A percentile compares a stretch with the other conserved stretches of the same genome.
These are phyloP conservation scores for Plasmodium adleri DNA, from an alignment of 169 alveolate species.

Conservation along the genomic window DNA sequence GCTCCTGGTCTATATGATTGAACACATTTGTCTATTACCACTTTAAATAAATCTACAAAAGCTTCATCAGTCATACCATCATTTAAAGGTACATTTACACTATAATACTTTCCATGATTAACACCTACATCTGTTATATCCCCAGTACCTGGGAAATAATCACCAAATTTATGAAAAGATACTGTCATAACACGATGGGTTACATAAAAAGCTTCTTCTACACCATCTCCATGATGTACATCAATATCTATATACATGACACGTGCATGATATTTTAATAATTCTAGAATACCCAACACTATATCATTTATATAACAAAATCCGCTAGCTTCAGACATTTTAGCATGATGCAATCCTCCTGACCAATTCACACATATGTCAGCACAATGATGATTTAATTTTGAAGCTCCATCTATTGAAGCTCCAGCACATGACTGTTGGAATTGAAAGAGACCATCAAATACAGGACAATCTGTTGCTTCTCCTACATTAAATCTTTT, in stretches of 20 bases:
- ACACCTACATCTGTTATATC: conserved; percentile 97
- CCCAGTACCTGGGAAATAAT: conserved; percentile 99
- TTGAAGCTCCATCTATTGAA: conserved; percentile 96
- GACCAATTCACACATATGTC: conserved; percentile 98
- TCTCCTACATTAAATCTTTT: conserved; percentile 95
- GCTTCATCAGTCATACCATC: conserved; percentile 98
- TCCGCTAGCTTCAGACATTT: conserved; percentile 98
- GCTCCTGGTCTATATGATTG: conserved; percentile 98
- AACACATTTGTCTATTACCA: conserved; percentile 94
- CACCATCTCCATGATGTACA: conserved; percentile 99
- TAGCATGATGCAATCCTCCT: conserved; percentile 99
- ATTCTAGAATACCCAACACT: conserved; percentile 97
- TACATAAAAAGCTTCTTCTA: conserved; percentile 98
- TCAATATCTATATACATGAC: conserved; percentile 99
- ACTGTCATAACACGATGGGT: conserved; percentile 99
- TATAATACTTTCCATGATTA: conserved; percentile 95
- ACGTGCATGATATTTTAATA: conserved; percentile 97
- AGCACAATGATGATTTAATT: conserved; percentile 94
- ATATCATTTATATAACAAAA: conserved; percentile 99
- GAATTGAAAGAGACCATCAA: conserved; percentile 97
- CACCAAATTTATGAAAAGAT: conserved; percentile 98
- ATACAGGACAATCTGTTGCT: conserved; percentile 98
- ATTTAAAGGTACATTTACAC: conserved; percentile 98
- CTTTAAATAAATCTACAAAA: conserved; percentile 93
- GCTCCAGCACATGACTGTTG: conserved; percentile 98